Evolutionary conservation across 2,329 filamentous ascomycete genomes (phyloP).

Genomic region (Apiospora kogelbergensis): DNA sequence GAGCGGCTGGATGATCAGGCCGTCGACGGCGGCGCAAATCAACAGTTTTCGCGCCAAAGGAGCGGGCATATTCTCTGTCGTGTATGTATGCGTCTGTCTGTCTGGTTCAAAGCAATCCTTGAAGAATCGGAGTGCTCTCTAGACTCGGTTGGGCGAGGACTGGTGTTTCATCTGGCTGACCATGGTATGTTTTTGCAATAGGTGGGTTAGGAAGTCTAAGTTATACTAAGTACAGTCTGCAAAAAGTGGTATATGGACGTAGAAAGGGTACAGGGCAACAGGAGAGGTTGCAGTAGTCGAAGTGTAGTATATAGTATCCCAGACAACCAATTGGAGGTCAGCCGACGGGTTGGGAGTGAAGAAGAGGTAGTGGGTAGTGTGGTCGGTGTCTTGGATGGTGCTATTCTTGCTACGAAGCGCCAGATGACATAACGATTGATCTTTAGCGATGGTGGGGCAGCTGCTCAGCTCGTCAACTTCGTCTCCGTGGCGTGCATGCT

Average conservation of each 20-base stretch:
- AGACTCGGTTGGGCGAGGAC: neutral
- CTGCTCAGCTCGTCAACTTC: neutral
- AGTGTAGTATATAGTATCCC: neutral
- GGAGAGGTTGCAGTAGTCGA: neutral
- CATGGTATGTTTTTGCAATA: neutral
- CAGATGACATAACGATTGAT: constrained; percentile 3
- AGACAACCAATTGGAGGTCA: neutral
- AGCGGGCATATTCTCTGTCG: constrained; percentile 12
- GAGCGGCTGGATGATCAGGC: constrained; percentile 76
- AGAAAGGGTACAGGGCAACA: neutral
- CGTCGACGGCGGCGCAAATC: constrained; percentile 79
- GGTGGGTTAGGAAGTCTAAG: neutral
- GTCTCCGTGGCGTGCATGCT: neutral
- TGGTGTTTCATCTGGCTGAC: neutral
- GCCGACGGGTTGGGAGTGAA: neutral
- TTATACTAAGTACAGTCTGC: neutral
- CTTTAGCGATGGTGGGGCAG: constrained; percentile 5
- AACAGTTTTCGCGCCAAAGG: constrained; percentile 73
- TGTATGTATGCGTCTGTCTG: neutral
- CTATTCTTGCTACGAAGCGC: neutral
- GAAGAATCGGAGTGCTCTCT: too few relatives aligned
- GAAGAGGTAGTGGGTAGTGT: neutral
- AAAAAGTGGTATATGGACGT: neutral
- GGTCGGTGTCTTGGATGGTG: neutral
- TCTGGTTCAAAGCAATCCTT: too few relatives aligned